These are phyloP conservation scores for Forsythia viridissima DNA, from an alignment of 257 asterid species.

Conservation along the genomic window DNA sequence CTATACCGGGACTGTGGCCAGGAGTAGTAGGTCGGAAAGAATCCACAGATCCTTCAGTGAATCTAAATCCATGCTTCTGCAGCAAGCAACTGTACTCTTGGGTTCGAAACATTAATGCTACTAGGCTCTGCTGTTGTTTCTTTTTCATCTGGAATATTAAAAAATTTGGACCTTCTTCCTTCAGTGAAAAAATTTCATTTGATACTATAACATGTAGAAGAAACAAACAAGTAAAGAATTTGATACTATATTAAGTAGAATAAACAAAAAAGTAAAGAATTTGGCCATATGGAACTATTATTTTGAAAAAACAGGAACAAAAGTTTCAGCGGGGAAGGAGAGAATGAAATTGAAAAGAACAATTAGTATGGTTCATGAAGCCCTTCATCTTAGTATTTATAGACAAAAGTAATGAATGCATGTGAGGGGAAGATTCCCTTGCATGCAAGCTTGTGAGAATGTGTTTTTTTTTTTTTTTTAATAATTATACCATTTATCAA, in stretches of 20 bases:
- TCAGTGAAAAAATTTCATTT: constrained; percentile 26
- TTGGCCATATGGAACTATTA: constrained; percentile 26
- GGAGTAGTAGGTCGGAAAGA: constrained; percentile 61
- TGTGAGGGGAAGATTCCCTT: constrained; percentile 56
- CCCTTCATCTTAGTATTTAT: constrained; percentile 34
- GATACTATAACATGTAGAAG: constrained; percentile 19
- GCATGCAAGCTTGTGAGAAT: constrained; percentile 11
- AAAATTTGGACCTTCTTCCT: constrained; percentile 37
- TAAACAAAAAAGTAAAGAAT: constrained; percentile 21
- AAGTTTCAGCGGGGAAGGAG: not conserved
- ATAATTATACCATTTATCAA: not conserved
- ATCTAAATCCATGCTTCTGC: constrained; percentile 12
- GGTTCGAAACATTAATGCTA: not conserved
- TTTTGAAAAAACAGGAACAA: not conserved
- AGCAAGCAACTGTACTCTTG: not conserved
- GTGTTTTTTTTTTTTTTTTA: not conserved
- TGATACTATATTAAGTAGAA: constrained; percentile 16
- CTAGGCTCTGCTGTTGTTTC: not conserved
- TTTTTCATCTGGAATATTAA: not conserved
- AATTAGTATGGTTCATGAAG: not conserved
- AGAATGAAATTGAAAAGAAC: not conserved
- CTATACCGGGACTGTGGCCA: constrained; percentile 74
- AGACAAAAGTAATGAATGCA: too few relatives aligned
- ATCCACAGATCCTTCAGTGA: constrained; percentile 43
- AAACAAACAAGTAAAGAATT: too few relatives aligned